Percentiles rank a stretch among this genome's conserved stretches.
Conservation (phyloP, 805 yeast species). For the Candida verbasci region DNA sequence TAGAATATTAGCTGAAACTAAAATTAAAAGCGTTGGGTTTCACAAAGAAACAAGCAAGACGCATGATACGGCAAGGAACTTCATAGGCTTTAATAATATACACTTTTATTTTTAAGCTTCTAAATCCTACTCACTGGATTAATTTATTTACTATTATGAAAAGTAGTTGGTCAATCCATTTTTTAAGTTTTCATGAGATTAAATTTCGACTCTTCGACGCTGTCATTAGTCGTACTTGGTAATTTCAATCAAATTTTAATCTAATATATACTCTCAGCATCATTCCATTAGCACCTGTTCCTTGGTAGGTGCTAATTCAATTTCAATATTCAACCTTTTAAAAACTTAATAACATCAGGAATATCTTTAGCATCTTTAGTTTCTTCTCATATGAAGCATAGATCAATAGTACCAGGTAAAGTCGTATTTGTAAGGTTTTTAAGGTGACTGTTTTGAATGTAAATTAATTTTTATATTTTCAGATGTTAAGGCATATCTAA, state of each 20-base stretch:
- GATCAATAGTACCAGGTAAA: conserved; percentile 8
- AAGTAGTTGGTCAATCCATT: no score
- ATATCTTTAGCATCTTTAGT: not conserved
- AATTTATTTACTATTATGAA: no score
- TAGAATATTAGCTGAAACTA: no score
- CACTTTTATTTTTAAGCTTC: no score
- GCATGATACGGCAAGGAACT: no score
- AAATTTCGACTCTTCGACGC: no score
- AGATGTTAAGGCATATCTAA: conserved; percentile 7
- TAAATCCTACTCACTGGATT: no score
- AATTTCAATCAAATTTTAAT: conserved; percentile 7
- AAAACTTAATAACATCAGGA: conserved; percentile 2
- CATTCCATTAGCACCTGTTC: conserved; percentile 8
- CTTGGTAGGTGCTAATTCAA: conserved; percentile 4
- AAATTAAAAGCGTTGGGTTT: no score
- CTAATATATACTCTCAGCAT: conserved; percentile 8
- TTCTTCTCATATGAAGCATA: conserved; percentile 8
- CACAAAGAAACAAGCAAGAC: no score
- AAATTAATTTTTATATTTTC: conserved; percentile 9
- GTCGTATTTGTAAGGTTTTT: conserved; percentile 6
- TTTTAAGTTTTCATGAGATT: no score
- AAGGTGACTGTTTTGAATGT: conserved; percentile 8
- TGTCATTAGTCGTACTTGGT: conserved; percentile 2
- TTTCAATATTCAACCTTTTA: conserved; percentile 1
- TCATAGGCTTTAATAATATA: no score